Base-by-base conservation (phyloP, 331 rosid genomes). In the Malus hybrid region DNA sequence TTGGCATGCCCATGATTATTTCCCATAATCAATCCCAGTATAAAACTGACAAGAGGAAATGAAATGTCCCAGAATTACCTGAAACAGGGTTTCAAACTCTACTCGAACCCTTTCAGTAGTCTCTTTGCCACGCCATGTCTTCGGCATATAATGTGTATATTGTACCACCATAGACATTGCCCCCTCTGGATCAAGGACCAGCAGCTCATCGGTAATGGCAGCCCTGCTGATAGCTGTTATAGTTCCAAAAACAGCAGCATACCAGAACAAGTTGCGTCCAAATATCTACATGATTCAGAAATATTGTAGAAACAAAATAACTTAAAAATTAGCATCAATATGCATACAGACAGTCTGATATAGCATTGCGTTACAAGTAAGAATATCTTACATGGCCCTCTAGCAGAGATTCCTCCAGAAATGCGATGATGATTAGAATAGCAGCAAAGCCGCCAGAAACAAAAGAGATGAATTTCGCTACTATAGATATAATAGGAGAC, bases 401-500 rank as follows among this genome's bases (percentile, higher is more conserved):
- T 6, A 94, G 96, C 62, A 94, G 88, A 69, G 97, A 94, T 81
- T 94, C 99, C 82, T 94, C 99, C 22, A 90, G 91, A 77, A 95
- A 88, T 64, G 97, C 96, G 28, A 95, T 89, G 81, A 95, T 92
- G 81, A 95, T 90, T 75, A 95, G 87, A 68, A 92, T 78, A 71
- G 99, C 99, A 87, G 97, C 97, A 79, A 95, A 92, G 73, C 99
- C 99, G 33, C 99, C 99, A 30, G 93, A 92, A 69, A 95, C 97
- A 77, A 92, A 92, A 65, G 97, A 92, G 76, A 95, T 87, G 89
- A 95, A 89, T 89, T 95, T 95, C 13, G 97, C 93, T 78, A 95
- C 82, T 64, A 90, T 92, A 42, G 97, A 89, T 66, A 92, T 88
- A 70, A 95, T 89, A 63, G 99, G 97, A 62, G 97, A 89, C 20